Evolutionary conservation across 2,329 filamentous ascomycete species (phyloP), one percentile per base, ranked within the genome.

Genomic region (Colletotrichum caudatum): DNA sequence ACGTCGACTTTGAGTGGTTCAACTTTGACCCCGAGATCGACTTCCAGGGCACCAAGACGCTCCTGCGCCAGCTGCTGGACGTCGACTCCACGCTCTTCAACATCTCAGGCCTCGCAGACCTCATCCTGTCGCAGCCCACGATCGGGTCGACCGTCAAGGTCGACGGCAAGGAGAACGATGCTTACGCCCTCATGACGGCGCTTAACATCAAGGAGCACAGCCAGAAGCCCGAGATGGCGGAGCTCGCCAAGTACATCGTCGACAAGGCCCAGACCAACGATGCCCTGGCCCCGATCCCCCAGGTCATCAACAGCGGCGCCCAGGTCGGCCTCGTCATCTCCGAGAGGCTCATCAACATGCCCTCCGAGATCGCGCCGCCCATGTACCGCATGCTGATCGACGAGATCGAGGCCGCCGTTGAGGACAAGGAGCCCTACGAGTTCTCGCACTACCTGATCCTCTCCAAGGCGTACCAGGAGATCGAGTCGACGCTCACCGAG

Each of bases 1-100:
- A 98, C 79, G 94, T 98, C 69, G 95, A 98, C 75, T 99, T 99
- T 78, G 96, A 99, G 84, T 98, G 94, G 93, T 99, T 98, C 85
- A 97, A 98, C 83, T 97, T 95, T 74, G 92, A 96, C 77, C 87
- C 93, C 2, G 90, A 93, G 9, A 88, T 97, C 77, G 96, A 99
- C 82, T 98, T 98, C 82, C 95, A 98, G 82, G 96, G 96, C 70
- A 89, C 97, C 76, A 98, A 98, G 82, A 92, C 90, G 12, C 90
- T 99, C 9, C 83, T 98, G 71, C 93, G 95, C 72, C 96, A 99
- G 82, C 90, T 99, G 53, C 91, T 99, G 81, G 96, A 98, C 81
- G 90, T 93, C 65, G 96, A 99, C 83, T 88, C 92, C 58, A 88
- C 92, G 72, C 86, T 97, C 39, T 94, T 98, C 84, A 92, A 98